A percentile compares a stretch with the other conserved stretches of the same genome.
Conservation (phyloP, 768 basidiomycete species). For the Kockovaella imperatae region DNA sequence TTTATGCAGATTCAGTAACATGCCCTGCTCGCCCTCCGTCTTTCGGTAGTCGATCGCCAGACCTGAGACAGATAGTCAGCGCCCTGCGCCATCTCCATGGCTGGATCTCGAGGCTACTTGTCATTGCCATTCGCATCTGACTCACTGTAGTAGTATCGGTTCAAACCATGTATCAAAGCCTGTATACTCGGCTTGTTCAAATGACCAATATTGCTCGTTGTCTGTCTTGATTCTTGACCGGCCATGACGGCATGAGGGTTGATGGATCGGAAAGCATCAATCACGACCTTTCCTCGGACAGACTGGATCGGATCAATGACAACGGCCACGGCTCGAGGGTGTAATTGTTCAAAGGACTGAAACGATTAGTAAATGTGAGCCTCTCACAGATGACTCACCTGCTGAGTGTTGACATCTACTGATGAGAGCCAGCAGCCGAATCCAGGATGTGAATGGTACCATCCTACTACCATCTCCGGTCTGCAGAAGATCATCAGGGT, state of each 20-base stretch:
- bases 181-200: conserved; percentile 99
- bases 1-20: conserved; percentile 99
- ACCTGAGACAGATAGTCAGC: conserved; percentile 21
- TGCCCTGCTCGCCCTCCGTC: conserved; percentile 93
- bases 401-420: conserved; percentile 98
- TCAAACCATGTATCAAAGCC: conserved; percentile 92
- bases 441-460: conserved; percentile 99
- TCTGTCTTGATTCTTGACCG: conserved; percentile 91
- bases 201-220: conserved; percentile 95
- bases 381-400: conserved; percentile 51
- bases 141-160: conserved; percentile 81
- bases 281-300: conserved; percentile 83
- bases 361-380: neutral
- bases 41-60: conserved; percentile 97
- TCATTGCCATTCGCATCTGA: neutral
- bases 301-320: conserved; percentile 98
- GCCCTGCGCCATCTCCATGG: neutral
- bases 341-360: conserved; percentile 92
- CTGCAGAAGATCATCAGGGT: conserved; percentile 43
- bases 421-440: conserved; percentile 99
- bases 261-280: conserved; percentile 97
- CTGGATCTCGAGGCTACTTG: neutral
- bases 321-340: conserved; percentile 88
- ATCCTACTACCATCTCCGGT: conserved; percentile 96
- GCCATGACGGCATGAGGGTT: conserved; percentile 80